Conservation (phyloP, 257 asterid species). For the Solanum sejunctum region DNA sequence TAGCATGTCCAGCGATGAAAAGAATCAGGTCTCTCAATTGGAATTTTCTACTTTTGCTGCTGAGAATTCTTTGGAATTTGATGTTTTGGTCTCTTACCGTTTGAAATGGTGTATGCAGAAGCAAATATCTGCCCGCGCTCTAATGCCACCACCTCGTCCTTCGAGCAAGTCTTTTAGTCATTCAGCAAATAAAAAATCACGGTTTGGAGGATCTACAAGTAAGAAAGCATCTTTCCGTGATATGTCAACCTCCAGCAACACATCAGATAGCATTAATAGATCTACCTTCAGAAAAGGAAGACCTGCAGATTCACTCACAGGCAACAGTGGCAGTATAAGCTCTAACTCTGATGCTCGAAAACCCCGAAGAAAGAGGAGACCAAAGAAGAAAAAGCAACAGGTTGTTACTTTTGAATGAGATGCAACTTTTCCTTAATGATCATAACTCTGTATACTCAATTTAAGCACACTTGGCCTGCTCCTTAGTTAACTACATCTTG, state of each 20-base stretch:
- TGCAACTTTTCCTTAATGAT: not conserved
- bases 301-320: conserved; percentile 43
- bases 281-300: conserved; percentile 35
- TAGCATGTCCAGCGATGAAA: conserved; percentile 89
- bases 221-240: conserved; percentile 34
- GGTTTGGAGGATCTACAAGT: conserved; percentile 39
- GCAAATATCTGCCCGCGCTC: conserved; percentile 74
- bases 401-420: not conserved
- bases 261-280: conserved; percentile 46
- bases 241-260: conserved; percentile 59
- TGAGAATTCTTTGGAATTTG: not conserved
- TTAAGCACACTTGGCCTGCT: not conserved
- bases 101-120: conserved; percentile 25
- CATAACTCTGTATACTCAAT: not conserved
- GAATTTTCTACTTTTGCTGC: not conserved
- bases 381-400: conserved; percentile 87
- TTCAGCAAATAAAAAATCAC: conserved; percentile 26
- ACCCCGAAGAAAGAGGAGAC: conserved; percentile 85
- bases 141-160: conserved; percentile 95
- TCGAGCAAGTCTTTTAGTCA: conserved; percentile 35
- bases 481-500: not conserved
- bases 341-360: conserved; percentile 48
- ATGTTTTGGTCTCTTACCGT: not conserved
- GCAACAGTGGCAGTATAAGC: conserved; percentile 42
- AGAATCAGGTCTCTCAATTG: conserved; percentile 49